A percentile compares a stretch with the other conserved stretches of the same genome.
These are phyloP conservation scores for Solanum neorickii DNA, from an alignment of 257 asterid species.

Conservation along the genomic window DNA sequence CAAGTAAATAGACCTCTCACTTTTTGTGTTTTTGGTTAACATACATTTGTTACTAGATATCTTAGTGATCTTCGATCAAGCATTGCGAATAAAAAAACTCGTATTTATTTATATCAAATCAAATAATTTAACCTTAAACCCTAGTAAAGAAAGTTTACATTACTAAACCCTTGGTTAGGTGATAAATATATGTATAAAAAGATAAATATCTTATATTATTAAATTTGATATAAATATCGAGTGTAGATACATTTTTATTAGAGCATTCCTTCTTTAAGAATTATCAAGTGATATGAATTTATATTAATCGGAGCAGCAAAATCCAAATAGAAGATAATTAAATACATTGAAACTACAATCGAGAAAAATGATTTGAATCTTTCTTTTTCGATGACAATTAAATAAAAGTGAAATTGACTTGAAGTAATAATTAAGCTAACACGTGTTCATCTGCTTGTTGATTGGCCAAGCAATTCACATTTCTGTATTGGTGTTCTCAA, in stretches of 20 bases:
- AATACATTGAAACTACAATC: neutral
- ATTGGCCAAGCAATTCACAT: neutral
- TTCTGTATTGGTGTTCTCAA: neutral
- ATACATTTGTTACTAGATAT: neutral
- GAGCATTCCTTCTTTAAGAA: neutral
- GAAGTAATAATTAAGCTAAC: neutral
- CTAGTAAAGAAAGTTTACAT: neutral
- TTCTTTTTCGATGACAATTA: neutral
- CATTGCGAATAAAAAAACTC: neutral
- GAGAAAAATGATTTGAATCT: neutral
- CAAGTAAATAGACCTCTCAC: neutral
- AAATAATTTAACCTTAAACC: rapidly evolving
- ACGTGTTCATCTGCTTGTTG: neutral
- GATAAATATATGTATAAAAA: neutral
- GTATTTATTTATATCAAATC: neutral
- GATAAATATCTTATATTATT: neutral
- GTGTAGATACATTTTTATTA: neutral
- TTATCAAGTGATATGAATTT: neutral
- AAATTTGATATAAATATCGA: neutral
- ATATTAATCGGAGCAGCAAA: neutral
- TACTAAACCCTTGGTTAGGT: neutral
- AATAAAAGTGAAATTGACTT: neutral
- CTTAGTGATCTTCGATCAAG: neutral
- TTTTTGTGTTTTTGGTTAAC: neutral
- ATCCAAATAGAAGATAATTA: neutral